These are phyloP conservation scores for Ricinus communis DNA, from an alignment of 345 rosid species.

Conservation along the genomic window DNA sequence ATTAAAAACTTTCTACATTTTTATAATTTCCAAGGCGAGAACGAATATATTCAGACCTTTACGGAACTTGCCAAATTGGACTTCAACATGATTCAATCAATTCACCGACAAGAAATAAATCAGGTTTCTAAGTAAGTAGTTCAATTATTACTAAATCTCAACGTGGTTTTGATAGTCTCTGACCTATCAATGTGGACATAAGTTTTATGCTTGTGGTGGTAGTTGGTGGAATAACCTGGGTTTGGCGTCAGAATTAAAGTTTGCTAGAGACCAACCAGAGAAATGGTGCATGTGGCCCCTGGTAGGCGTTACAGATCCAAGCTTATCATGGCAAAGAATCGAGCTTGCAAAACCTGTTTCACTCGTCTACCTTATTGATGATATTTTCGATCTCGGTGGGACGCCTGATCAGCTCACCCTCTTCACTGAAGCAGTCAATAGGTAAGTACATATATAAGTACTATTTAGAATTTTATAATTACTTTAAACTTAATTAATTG, in stretches of 20 bases:
- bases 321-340: neutral
- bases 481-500: too few species aligned
- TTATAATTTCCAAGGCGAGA: neutral
- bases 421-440: neutral
- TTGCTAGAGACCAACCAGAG: neutral
- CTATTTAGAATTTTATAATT: too few species aligned
- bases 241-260: neutral
- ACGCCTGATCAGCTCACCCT: neutral
- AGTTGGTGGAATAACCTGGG: conserved; percentile 5
- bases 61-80: neutral
- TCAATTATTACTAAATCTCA: neutral
- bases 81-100: conserved; percentile 2
- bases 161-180: too few species aligned
- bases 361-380: neutral
- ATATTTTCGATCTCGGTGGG: neutral
- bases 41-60: neutral
- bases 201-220: neutral
- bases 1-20: neutral
- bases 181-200: too few species aligned
- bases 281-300: neutral
- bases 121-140: conserved; percentile 3
- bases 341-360: neutral
- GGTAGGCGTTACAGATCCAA: neutral
- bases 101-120: neutral
- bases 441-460: neutral